phyloP scores from a whole-genome alignment of 805 yeast species.

The Grigorovia jiainica region DNA sequence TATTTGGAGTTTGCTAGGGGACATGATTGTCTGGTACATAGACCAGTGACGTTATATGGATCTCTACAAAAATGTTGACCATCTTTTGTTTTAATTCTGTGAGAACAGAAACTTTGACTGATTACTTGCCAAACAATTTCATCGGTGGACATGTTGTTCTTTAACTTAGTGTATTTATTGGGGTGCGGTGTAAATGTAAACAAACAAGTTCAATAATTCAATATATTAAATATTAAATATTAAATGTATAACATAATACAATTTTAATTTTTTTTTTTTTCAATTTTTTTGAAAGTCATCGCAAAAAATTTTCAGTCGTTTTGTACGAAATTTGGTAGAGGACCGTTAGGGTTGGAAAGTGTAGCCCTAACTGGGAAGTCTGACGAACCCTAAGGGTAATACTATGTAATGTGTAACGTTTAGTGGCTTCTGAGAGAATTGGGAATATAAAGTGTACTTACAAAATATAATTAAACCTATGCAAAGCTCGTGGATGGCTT shows the following conservation, averaged over 20 bases:
- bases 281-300: conserved; percentile 2
- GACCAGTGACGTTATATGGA: conserved; percentile 91
- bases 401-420: too few species aligned
- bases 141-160: conserved; percentile 37
- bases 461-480: too few species aligned
- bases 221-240: too few species aligned
- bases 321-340: neutral
- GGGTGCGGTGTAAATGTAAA: too few species aligned
- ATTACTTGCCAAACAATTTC: conserved; percentile 96
- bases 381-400: conserved; percentile 2
- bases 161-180: too few species aligned
- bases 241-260: too few species aligned
- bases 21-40: conserved; percentile 88
- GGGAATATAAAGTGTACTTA: too few species aligned
- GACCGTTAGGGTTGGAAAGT: too few species aligned
- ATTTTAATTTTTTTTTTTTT: too few species aligned
- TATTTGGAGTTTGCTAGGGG: conserved; percentile 91
- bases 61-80: conserved; percentile 91
- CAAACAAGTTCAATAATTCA: neutral
- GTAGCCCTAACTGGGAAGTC: neutral
- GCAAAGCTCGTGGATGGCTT: too few species aligned
- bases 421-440: too few species aligned
- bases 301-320: conserved; percentile 6
- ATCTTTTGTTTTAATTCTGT: conserved; percentile 79
- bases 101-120: conserved; percentile 91